These are phyloP conservation scores for Pseudoturritis turrita DNA, from an alignment of 345 rosid genomes.

Conservation along the genomic window DNA sequence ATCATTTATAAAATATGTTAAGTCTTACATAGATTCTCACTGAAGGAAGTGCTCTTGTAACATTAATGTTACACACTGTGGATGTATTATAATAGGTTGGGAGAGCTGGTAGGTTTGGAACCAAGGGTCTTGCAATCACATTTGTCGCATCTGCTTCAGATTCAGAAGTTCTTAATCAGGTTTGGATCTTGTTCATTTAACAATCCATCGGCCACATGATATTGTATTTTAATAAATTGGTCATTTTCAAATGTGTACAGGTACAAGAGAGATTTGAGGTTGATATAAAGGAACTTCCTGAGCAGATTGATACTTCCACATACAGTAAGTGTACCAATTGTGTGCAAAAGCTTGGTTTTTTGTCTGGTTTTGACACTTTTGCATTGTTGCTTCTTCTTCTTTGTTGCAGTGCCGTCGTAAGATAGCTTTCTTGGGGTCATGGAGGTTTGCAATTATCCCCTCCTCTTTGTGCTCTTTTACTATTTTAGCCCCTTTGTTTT, in stretches of 20 bases:
- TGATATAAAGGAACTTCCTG: conserved; percentile 94
- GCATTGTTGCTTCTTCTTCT: neutral
- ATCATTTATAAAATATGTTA: neutral
- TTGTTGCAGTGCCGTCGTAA: conserved; percentile 26
- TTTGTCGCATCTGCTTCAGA: conserved; percentile 90
- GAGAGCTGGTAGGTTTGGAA: conserved; percentile 98
- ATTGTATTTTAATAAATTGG: neutral
- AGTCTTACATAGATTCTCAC: neutral
- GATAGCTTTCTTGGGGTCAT: no score
- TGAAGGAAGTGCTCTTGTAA: no score
- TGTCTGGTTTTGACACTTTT: neutral
- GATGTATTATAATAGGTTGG: no score
- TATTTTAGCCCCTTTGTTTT: no score
- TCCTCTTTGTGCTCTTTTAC: no score
- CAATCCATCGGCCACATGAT: neutral
- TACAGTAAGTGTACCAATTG: conserved; percentile 52
- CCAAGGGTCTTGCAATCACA: conserved; percentile 95
- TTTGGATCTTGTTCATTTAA: conserved; percentile 1
- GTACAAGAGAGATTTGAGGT: conserved; percentile 97
- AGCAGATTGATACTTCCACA: conserved; percentile 91
- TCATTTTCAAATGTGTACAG: conserved; percentile 32
- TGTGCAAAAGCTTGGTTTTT: neutral
- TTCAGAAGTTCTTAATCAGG: conserved; percentile 94
- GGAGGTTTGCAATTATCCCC: no score
- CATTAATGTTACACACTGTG: no score